Conservation (phyloP, 1,284 basidiomycete genomes). For the Stygiomarasmius scandens region DNA sequence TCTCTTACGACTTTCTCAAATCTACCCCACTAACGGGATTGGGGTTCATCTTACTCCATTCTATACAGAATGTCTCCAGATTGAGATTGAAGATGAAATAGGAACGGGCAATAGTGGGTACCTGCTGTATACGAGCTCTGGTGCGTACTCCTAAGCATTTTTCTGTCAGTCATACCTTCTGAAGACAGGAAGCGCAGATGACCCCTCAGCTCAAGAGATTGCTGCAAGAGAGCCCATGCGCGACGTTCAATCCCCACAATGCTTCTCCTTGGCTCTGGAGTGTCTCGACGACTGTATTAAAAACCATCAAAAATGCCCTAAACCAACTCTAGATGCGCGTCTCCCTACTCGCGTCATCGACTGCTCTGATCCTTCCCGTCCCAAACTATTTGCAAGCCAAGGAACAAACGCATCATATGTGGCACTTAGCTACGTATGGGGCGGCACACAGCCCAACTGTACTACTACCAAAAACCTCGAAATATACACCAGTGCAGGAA, state of each 20-base stretch:
- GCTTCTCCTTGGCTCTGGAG: background rate
- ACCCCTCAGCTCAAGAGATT: background rate
- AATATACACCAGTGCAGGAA: background rate
- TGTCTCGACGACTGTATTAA: background rate
- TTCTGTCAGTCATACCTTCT: too few relatives aligned
- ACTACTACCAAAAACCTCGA: conserved; percentile 13
- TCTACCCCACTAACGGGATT: too few relatives aligned
- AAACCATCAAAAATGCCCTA: background rate
- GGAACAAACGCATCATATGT: conserved; percentile 2
- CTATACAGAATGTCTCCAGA: too few relatives aligned
- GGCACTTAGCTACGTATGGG: conserved; percentile 19
- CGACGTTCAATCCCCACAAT: background rate
- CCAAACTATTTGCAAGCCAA: background rate
- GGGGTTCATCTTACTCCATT: too few relatives aligned
- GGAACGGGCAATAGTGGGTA: too few relatives aligned
- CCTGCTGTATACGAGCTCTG: too few relatives aligned
- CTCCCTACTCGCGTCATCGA: conserved; percentile 8
- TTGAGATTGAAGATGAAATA: too few relatives aligned
- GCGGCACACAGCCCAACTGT: conserved; percentile 12
- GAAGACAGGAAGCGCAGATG: background rate
- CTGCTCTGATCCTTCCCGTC: background rate
- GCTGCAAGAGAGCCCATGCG: background rate
- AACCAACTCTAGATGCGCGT: background rate
- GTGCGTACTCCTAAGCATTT: too few relatives aligned
- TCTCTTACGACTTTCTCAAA: too few relatives aligned